A percentile compares a stretch with the other conserved stretches of the same genome.
Evolutionary conservation across 768 basidiomycete species (phyloP).

Genomic region (Auricularia cornea): DNA sequence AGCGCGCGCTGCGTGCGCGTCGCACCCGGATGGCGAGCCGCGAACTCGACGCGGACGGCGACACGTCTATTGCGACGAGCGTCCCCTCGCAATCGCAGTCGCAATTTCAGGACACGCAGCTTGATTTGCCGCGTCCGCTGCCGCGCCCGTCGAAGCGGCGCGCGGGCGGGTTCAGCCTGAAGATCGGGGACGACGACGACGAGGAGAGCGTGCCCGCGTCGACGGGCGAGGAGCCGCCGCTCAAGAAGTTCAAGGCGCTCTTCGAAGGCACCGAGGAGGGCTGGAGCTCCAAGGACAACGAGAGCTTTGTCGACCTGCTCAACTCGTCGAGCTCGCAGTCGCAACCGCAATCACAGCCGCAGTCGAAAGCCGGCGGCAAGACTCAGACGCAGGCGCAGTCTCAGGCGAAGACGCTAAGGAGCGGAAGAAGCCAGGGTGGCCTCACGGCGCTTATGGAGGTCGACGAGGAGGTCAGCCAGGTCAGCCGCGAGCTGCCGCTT

Average conservation of each 20-base stretch:
- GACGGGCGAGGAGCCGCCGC: constrained; percentile 35
- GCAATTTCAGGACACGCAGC: not conserved
- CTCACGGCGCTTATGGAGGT: constrained; percentile 1
- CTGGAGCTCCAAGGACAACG: not conserved
- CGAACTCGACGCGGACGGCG: not conserved
- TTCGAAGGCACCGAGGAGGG: constrained; percentile 49
- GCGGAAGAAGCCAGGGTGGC: not conserved
- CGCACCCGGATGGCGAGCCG: not conserved
- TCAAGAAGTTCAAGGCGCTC: constrained; percentile 63
- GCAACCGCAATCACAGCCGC: not conserved
- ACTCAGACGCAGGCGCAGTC: not conserved
- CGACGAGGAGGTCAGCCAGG: not conserved
- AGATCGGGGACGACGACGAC: constrained; percentile 6
- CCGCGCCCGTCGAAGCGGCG: not conserved
- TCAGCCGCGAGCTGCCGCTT: not conserved
- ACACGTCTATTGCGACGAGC: not conserved
- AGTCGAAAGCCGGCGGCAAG: not conserved
- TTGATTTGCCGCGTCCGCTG: not conserved
- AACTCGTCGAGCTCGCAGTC: not conserved
- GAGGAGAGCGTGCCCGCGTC: constrained; percentile 13
- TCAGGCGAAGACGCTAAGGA: not conserved
- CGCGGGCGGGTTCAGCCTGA: constrained; percentile 7
- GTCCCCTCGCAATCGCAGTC: not conserved
- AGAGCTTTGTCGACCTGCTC: not conserved
- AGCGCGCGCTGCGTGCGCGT: not conserved